Evolutionary conservation across 345 rosid species (phyloP).

Genomic region (Salix arbutifolia): DNA sequence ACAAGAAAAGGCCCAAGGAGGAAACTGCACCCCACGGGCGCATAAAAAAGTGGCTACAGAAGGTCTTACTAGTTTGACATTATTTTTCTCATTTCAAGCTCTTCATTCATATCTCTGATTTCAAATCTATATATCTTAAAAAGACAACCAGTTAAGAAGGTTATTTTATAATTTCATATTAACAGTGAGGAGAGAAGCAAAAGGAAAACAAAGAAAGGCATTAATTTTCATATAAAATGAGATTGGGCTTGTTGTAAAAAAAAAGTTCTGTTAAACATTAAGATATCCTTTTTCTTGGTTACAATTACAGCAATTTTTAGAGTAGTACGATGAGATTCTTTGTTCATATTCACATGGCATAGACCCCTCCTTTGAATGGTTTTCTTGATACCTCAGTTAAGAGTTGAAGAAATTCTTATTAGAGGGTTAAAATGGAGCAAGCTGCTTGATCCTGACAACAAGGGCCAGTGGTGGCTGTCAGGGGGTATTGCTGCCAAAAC

Average conservation of each 20-base stretch:
- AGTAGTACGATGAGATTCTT: neutral
- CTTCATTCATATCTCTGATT: neutral
- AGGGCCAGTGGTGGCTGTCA: constrained; percentile 95
- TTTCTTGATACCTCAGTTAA: constrained; percentile 38
- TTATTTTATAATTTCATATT: neutral
- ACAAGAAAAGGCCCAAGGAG: constrained; percentile 70
- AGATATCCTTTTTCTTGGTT: neutral
- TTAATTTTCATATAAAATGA: neutral
- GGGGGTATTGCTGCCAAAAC: constrained; percentile 40
- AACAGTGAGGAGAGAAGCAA: neutral
- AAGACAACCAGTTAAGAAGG: neutral
- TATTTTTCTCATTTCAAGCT: neutral
- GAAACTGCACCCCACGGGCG: constrained; percentile 61
- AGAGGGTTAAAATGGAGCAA: constrained; percentile 88
- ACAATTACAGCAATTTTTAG: neutral
- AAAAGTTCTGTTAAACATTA: neutral
- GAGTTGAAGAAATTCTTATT: constrained; percentile 61
- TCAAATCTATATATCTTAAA: neutral
- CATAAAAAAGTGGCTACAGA: constrained; percentile 92
- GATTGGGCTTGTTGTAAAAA: neutral
- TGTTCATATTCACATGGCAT: neutral
- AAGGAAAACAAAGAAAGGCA: too few relatives aligned
- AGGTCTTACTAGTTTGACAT: constrained; percentile 37
- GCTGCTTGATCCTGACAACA: constrained; percentile 79
- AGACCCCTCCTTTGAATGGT: neutral